Evolutionary conservation across 176 grass and related monocot species (phyloP), one percentile per base, ranked within the genome.

Genomic region (Lolium rigidum): DNA sequence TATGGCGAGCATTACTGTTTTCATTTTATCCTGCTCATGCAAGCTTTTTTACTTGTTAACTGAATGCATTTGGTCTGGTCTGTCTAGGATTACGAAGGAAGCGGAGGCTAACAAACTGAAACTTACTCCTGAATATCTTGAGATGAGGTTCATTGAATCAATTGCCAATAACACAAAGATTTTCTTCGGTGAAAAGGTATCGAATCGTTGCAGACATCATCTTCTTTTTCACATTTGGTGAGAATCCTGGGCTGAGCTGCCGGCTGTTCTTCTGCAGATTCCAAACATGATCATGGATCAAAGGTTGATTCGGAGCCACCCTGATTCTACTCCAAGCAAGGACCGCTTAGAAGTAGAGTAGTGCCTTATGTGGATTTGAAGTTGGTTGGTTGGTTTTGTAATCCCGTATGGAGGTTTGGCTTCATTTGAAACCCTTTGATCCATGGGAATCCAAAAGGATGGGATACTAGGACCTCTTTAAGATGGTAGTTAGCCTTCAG

Each of bases 111-210:
- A 99, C 80, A 94, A 31, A 38, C 83, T 93, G n/a, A 99, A 97
- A 78, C 97, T 99, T 82, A 94, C 97, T 64, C 90, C 97, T 6
- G 85, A 97, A 80, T 99, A 78, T 88, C 94, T 97, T 80, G 87
- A 99, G 88, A 87, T 99, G 65, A 99, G 88, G 79, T 99, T 97
- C 70, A 99, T 99, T 18, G 94, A 99, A 89, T 88, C 94, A 50
- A 92, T 99, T 75, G 81, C 92, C 9, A 99, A 99, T 63, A 99
- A 99, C 83, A 94, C 94, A 20, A 99, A 97, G 88, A 97, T 99
- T 75, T 99, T 94, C 85, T 99, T 99, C 16, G 97, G 97, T 81
- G 92, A 99, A 39, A 97, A 99, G 90, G 97, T 99, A 87, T 16
- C 15, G 4, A 74, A 77, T 46, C 54, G 6, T 35, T 83, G 10